phyloP scores from a whole-genome alignment of 768 basidiomycete genomes.

The Phlebiopsis flavidoalba region DNA sequence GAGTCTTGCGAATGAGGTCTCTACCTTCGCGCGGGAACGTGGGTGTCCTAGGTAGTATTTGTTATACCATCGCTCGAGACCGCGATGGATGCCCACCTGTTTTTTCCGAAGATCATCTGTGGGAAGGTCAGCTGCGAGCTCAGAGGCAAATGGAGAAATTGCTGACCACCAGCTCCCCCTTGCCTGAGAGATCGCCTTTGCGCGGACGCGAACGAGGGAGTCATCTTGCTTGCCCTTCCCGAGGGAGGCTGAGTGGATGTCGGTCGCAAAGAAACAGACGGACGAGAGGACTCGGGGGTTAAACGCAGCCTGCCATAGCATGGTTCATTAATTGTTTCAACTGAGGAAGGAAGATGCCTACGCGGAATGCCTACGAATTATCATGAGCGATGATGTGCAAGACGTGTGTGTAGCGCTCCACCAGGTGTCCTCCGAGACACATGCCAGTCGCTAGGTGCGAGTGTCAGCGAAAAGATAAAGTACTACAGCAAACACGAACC shows the following conservation, averaged over 20 bases:
- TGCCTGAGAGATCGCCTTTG: conserved; percentile 69
- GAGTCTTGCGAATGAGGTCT: conserved; percentile 73
- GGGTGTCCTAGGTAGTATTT: conserved; percentile 61
- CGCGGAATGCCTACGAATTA: conserved; percentile 48
- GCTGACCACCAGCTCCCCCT: conserved; percentile 81
- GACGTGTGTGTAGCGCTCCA: conserved; percentile 30
- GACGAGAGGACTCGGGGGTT: conserved; percentile 77
- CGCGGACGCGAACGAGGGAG: conserved; percentile 62
- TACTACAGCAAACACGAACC: conserved; percentile 34
- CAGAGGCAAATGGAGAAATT: background rate
- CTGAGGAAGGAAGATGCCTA: conserved; percentile 20
- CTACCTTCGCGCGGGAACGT: conserved; percentile 86
- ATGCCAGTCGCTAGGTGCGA: conserved; percentile 67
- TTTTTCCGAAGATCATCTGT: conserved; percentile 95
- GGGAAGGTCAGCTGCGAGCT: background rate
- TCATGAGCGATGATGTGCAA: conserved; percentile 29
- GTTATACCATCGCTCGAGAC: background rate
- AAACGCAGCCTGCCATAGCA: conserved; percentile 66
- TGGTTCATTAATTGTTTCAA: background rate
- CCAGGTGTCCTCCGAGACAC: conserved; percentile 86
- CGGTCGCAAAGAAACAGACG: conserved; percentile 95
- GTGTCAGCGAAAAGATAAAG: background rate
- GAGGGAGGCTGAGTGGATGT: conserved; percentile 83
- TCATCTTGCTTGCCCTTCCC: conserved; percentile 84
- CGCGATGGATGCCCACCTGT: conserved; percentile 46